A percentile compares a stretch with the other conserved stretches of the same genome.
phyloP scores from a whole-genome alignment of 2,329 filamentous ascomycete species.

The Fusarium sacchari region DNA sequence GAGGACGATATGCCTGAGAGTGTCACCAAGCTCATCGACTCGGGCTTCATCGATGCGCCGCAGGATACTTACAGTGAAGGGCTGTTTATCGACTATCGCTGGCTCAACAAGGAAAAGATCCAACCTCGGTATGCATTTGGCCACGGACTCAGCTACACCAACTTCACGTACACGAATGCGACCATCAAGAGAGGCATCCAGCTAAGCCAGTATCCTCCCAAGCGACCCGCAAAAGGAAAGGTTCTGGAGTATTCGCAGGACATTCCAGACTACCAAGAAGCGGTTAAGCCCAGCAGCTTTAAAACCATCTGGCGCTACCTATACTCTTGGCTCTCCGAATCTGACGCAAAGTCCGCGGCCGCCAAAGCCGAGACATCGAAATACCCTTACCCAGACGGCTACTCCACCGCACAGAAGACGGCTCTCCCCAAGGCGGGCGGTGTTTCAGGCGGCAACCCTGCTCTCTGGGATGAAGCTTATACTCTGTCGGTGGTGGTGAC shows the following conservation, averaged over 20 bases:
- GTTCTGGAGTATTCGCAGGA: slow-evolving; percentile 58
- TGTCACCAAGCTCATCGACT: slow-evolving; percentile 56
- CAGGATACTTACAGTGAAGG: slow-evolving; percentile 88
- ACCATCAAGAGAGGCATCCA: slow-evolving; percentile 58
- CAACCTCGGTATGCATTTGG: slow-evolving; percentile 87
- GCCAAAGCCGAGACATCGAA: slow-evolving; percentile 46
- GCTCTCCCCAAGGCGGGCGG: slow-evolving; percentile 69
- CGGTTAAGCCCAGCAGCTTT: slow-evolving; percentile 69
- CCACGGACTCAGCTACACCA: slow-evolving; percentile 84
- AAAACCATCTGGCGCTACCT: slow-evolving; percentile 71
- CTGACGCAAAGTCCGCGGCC: slow-evolving; percentile 54
- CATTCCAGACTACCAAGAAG: slow-evolving; percentile 64
- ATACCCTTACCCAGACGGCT: slow-evolving; percentile 74
- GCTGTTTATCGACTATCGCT: slow-evolving; percentile 87
- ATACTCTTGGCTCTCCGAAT: slow-evolving; percentile 70
- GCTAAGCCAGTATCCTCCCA: slow-evolving; percentile 53
- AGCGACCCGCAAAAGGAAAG: slow-evolving; percentile 51
- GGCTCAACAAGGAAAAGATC: slow-evolving; percentile 82
- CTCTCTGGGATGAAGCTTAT: slow-evolving; percentile 65
- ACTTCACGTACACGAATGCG: slow-evolving; percentile 69
- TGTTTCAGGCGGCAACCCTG: slow-evolving; percentile 74
- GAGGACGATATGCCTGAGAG: slow-evolving; percentile 76
- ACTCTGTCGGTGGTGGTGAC: slow-evolving; percentile 57
- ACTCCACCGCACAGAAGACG: slow-evolving; percentile 60
- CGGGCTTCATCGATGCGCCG: slow-evolving; percentile 67